Evolutionary conservation across 768 basidiomycete genomes (phyloP), one percentile per base, ranked within the genome.

Genomic region (Sutorius australiensis): DNA sequence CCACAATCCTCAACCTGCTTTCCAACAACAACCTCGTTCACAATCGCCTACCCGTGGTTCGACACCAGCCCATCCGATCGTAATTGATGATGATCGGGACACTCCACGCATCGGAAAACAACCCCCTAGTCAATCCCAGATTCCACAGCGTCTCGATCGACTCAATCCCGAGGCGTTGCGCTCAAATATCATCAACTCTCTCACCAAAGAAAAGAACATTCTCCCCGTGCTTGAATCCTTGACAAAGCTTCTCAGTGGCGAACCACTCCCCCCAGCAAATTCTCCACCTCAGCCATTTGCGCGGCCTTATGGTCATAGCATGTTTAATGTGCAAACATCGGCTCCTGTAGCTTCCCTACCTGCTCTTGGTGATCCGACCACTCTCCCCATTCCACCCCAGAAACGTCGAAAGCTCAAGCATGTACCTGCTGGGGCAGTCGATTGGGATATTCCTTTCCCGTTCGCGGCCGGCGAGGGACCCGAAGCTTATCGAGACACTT

Each of bases 371-470:
- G 17, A 8, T 16, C 45, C 42, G 14, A 45, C 45, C 32, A 41
- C 43, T 12, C 16, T 38, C 27, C 16, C n/a, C 28, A 12, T 40
- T 17, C 65, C 75, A 8, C 61, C 75, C 6, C 43, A 60, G 17
- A 90, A 88, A 69, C 82, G 80, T 55, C 78, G 87, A 28, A 87
- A 80, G 59, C 72, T 90, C 13, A 75, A 74, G 51, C 70, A 73
- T 9, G 87, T 92, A 13, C 89, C 89, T 32, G 89, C 89, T 19
- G 89, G 89, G 11, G 89, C 89, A 1, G 76, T 67, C 1, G 87
- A 90, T 62, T 92, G 89, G 89, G 87, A 90, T 59, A 80, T 91
- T 0, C 89, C 89, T 0, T 91, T 84, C 65, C 89, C 89, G 6
- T 91, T 91, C 57, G 65, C 69, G 67, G 37, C 76, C 44, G 89